phyloP scores from a whole-genome alignment of 2,329 filamentous ascomycete species.

The Coccinonectria pachysandricola region DNA sequence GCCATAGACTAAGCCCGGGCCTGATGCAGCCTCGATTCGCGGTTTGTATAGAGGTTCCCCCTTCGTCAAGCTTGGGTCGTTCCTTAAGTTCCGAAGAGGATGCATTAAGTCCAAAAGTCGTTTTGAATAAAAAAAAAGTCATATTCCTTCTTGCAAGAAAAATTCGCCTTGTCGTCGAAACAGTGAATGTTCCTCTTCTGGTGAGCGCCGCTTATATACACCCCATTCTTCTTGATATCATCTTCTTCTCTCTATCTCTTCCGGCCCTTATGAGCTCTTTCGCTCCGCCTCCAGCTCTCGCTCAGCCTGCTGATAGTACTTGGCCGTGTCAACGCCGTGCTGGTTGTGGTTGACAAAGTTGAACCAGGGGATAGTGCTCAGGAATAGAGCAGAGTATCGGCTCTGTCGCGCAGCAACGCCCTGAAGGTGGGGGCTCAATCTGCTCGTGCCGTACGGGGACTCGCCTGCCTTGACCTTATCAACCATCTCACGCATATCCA shows the following conservation, averaged over 20 bases:
- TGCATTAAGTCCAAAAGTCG: too few relatives aligned
- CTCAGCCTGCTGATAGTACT: constrained; percentile 96
- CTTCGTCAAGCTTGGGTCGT: constrained; percentile 1
- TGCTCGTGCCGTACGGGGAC: constrained; percentile 75
- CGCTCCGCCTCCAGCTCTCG: constrained; percentile 76
- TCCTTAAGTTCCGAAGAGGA: too few relatives aligned
- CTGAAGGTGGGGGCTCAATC: constrained; percentile 79
- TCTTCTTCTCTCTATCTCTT: constrained; percentile 1
- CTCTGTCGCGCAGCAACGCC: constrained; percentile 88
- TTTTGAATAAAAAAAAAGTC: constrained; percentile 6
- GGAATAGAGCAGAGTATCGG: constrained; percentile 75
- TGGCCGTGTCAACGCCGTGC: constrained; percentile 95
- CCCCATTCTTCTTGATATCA: constrained; percentile 1
- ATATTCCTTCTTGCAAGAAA: constrained; percentile 16
- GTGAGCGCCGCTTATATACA: too few relatives aligned
- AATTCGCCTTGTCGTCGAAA: constrained; percentile 11
- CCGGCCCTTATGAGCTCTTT: constrained; percentile 8
- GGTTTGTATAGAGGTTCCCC: too few relatives aligned
- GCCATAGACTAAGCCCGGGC: too few relatives aligned
- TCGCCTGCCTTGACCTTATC: constrained; percentile 87
- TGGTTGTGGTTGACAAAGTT: constrained; percentile 96
- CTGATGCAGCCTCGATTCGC: too few relatives aligned
- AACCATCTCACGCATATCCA: constrained; percentile 99
- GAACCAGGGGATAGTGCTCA: constrained; percentile 86
- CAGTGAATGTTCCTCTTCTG: too few relatives aligned